These are phyloP conservation scores for Sugiyamaella novakii DNA, from an alignment of 1,139 yeast species.

Conservation along the genomic window DNA sequence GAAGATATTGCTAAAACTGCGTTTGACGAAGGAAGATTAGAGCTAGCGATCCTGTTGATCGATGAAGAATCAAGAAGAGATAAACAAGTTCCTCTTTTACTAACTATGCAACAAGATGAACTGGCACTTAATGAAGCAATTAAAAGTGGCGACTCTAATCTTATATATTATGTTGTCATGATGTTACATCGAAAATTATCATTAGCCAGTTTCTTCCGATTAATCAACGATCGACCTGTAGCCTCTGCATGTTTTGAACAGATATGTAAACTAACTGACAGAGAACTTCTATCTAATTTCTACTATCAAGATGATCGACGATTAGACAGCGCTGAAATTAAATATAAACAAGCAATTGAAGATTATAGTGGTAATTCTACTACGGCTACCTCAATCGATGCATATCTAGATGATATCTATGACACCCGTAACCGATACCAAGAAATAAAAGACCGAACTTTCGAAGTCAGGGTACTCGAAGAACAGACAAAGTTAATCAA, in stretches of 20 bases:
- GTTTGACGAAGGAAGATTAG: conserved; percentile 77
- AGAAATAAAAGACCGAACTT: conserved; percentile 36
- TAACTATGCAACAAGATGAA: conserved; percentile 73
- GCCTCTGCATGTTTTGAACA: conserved; percentile 51
- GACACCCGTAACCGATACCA: conserved; percentile 34
- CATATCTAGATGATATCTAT: conserved; percentile 32
- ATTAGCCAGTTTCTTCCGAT: conserved; percentile 57
- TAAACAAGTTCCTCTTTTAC: conserved; percentile 62
- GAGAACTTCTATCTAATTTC: conserved; percentile 50
- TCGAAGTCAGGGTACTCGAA: conserved; percentile 44
- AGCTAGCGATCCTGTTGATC: conserved; percentile 64
- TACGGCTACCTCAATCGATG: background rate
- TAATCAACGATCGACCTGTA: conserved; percentile 50
- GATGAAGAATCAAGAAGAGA: conserved; percentile 68
- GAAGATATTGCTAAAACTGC: conserved; percentile 70
- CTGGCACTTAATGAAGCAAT: conserved; percentile 70
- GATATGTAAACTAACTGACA: conserved; percentile 43
- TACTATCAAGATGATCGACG: conserved; percentile 63
- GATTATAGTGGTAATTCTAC: conserved; percentile 11
- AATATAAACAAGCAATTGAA: conserved; percentile 40
- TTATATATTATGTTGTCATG: conserved; percentile 62
- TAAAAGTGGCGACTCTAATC: conserved; percentile 65
- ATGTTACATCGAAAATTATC: conserved; percentile 53
- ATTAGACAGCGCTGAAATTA: conserved; percentile 49
- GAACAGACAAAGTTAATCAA: conserved; percentile 56